Base-by-base conservation (phyloP, 495 filamentous ascomycete genomes). In the Aspergillus ostianus region DNA sequence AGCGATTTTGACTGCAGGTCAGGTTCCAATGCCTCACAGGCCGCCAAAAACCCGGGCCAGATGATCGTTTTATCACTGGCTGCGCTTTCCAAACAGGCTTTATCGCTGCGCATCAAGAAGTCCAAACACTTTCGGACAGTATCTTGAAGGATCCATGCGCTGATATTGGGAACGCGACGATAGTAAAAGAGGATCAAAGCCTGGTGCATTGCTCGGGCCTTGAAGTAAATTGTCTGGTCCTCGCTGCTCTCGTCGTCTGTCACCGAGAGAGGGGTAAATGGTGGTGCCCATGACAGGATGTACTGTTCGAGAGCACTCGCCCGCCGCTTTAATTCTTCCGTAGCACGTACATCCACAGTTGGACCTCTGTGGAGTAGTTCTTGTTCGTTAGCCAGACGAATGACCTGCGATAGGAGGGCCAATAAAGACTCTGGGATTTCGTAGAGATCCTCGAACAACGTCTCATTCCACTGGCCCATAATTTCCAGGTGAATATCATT, bases 401-500 rank as follows among this genome's bases (percentile, higher is more conserved):
- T 64, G 6, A 49, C 36, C 18, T 64, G 62, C 0, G 62, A 64
- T 54, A 64, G 41, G 9, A 64, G 57, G 17, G 30, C 46, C 36
- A 64, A 51, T 30, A 64, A 55, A n/a, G 62, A 56, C 47, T 64
- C 62, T 17, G 62, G 57, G 12, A 64, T 13, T 3, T 57, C 62
- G 21, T 64, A 55, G 6, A 64, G 48, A 1, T 53, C 48, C 10
- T 47, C 56, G 45, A 60, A 64, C 19, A 64, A 49, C 2, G 53
- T 53, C 0, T 59, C 23, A 5, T 55, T 59, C 62, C 62, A 64
- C 3, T n/a, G 15, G 0, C 62, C 62, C 49, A 59, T 55, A 18
- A 64, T 18, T 48, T 59, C 62, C n/a, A 64, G 53, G 21, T 64
- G 62, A 0, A 64, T 59, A 19, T 64, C 62, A n/a, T 59, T 27